Percentiles rank a stretch among this genome's conserved stretches.
Conservation (phyloP, 495 filamentous ascomycete genomes). For the Neurospora sublineolata region DNA sequence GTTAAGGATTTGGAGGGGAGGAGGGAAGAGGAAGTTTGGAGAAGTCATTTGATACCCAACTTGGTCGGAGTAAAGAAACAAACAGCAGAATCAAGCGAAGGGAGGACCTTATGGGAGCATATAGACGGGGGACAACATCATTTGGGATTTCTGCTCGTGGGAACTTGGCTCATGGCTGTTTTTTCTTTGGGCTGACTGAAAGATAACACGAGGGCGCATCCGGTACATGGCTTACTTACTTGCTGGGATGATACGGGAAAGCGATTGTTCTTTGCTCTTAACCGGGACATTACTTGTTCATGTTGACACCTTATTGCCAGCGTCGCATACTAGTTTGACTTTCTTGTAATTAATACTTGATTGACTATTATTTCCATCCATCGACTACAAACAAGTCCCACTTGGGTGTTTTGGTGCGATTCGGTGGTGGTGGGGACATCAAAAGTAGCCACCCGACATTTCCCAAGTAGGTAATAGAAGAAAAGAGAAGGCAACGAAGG, state of each 20-base stretch:
- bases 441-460: no score
- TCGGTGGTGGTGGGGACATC: no score
- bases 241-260: background rate
- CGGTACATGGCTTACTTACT: background rate
- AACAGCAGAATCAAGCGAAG: background rate
- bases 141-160: background rate
- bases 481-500: background rate
- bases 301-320: background rate
- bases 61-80: background rate
- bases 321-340: background rate
- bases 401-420: no score
- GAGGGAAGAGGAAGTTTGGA: background rate
- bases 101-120: background rate
- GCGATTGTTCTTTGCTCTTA: background rate
- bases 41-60: background rate
- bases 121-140: background rate
- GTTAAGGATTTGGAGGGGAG: background rate
- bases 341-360: background rate
- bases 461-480: no score
- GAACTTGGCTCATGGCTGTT: background rate
- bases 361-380: no score
- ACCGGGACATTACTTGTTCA: background rate
- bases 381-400: no score
- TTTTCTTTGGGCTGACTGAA: background rate
- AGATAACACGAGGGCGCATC: background rate